Evolutionary conservation across 345 rosid genomes (phyloP), one percentile per base, ranked within the genome.

Genomic region (Carallia pectinifolia): DNA sequence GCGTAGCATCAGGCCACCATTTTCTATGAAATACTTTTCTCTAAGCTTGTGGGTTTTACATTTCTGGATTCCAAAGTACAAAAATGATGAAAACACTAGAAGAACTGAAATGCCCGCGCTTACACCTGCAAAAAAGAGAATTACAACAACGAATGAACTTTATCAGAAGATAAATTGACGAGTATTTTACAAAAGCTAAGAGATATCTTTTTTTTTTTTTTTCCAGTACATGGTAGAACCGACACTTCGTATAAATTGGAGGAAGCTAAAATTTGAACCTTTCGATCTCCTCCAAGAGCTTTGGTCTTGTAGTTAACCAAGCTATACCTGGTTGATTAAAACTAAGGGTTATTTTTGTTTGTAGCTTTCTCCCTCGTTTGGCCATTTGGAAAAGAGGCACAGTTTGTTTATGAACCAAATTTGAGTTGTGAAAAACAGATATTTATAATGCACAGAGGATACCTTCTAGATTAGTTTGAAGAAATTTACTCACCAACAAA

Each of bases 1-100:
- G 56, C 58, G 78, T 16, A 79, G 61, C 44, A 79, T 40, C 7
- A 64, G 27, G 6, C 79, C 79, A 48, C 79, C 79, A 29, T 79
- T 79, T 23, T 50, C 53, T 50, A 50, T 50, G 62, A 72, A 77
- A 47, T 67, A 67, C 1, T 54, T 47, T 15, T 77, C 70, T 58
- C 61, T 72, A 33, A 67, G 69, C 16, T 40, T 72, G 65, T 34
- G 16, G 31, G 62, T 68, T 13, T 68, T 67, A 61, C 76, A 61
- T 27, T 50, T 33, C 70, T 66, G 62, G 50, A 65, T 37, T 39
- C 71, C 69, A 69, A 52, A 76, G 56, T 54, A 67, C 5, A 64
- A 7, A 73, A 62, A 79, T 2, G 76, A n/a, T 38, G 50, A 48
- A 17, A 53, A 4, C 27, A 53, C 33, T 2, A 79, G 29, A 34